phyloP scores from a whole-genome alignment of 495 filamentous ascomycete species.

The Penicillium pulvis region DNA sequence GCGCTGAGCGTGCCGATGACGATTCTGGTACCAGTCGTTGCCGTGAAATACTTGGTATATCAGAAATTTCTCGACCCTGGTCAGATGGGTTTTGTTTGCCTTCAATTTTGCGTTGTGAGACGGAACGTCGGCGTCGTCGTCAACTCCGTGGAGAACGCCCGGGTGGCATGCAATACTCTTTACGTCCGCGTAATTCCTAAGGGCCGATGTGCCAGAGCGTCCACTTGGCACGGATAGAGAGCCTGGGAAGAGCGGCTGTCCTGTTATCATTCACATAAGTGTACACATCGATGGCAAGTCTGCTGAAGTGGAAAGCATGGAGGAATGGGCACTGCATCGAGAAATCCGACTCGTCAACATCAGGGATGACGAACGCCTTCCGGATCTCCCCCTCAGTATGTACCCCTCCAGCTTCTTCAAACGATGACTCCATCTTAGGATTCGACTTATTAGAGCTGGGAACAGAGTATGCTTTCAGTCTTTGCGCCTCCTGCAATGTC shows the following conservation, averaged over 20 bases:
- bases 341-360: slow-evolving; percentile 5
- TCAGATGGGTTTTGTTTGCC: slow-evolving; percentile 21
- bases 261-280: slow-evolving; percentile 52
- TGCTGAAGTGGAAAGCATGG: slow-evolving; percentile 62
- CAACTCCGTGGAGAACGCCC: slow-evolving; percentile 54
- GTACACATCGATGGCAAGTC: slow-evolving; percentile 70
- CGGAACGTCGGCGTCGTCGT: slow-evolving; percentile 45
- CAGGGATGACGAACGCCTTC: slow-evolving; percentile 29
- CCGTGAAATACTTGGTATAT: slow-evolving; percentile 44
- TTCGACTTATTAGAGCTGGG: background rate
- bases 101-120: slow-evolving; percentile 36
- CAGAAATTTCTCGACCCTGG: slow-evolving; percentile 51
- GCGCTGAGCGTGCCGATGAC: slow-evolving; percentile 50
- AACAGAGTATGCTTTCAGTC: background rate
- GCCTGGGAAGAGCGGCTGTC: slow-evolving; percentile 29
- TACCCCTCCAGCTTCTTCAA: background rate
- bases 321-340: slow-evolving; percentile 42
- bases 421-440: background rate
- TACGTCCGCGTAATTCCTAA: slow-evolving; percentile 59
- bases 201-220: slow-evolving; percentile 66
- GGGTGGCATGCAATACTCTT: slow-evolving; percentile 59
- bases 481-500: background rate
- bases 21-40: slow-evolving; percentile 52
- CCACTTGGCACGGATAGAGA: slow-evolving; percentile 60
- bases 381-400: background rate